Conservation (phyloP, 352 stramenopile species). For the Elongisporangium prolatum region DNA sequence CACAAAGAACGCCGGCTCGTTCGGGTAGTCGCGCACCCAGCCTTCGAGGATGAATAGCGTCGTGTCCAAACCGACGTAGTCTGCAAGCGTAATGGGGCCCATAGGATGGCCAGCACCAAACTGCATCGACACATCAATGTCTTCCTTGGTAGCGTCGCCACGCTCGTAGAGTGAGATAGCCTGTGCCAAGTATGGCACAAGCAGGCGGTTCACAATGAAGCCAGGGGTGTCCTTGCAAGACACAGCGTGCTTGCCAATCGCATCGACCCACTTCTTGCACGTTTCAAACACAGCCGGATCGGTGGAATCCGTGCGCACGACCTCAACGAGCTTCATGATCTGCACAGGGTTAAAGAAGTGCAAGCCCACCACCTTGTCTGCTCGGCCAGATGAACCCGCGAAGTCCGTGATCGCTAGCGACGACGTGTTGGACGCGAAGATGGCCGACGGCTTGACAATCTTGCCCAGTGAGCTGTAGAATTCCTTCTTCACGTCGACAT, state of each 20-base stretch:
- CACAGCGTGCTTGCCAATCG: constrained; percentile 93
- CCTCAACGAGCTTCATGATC: constrained; percentile 95
- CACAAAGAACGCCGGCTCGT: constrained; percentile 95
- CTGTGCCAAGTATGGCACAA: constrained; percentile 76
- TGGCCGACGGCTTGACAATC: constrained; percentile 88
- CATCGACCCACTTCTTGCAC: constrained; percentile 87
- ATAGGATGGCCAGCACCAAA: constrained; percentile 97
- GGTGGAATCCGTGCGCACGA: constrained; percentile 93
- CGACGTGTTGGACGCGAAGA: constrained; percentile 97
- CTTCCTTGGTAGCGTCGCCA: constrained; percentile 91
- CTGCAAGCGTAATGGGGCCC: constrained; percentile 91
- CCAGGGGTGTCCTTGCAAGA: constrained; percentile 95
- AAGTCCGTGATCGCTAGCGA: constrained; percentile 94
- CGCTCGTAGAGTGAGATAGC: constrained; percentile 94
- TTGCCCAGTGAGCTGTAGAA: constrained; percentile 92
- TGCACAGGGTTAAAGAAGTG: constrained; percentile 99
- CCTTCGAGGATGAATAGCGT: constrained; percentile 94
- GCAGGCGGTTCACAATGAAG: constrained; percentile 97
- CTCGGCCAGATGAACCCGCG: constrained; percentile 87
- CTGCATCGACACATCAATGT: constrained; percentile 98
- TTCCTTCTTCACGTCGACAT: constrained; percentile 91
- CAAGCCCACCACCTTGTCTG: constrained; percentile 93
- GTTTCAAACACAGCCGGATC: constrained; percentile 90
- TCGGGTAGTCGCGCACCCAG: constrained; percentile 94
- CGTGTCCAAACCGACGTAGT: constrained; percentile 97